A percentile compares a stretch with the other conserved stretches of the same genome.
Conservation (phyloP, 2,329 filamentous ascomycete genomes). For the Fusarium torreyae region DNA sequence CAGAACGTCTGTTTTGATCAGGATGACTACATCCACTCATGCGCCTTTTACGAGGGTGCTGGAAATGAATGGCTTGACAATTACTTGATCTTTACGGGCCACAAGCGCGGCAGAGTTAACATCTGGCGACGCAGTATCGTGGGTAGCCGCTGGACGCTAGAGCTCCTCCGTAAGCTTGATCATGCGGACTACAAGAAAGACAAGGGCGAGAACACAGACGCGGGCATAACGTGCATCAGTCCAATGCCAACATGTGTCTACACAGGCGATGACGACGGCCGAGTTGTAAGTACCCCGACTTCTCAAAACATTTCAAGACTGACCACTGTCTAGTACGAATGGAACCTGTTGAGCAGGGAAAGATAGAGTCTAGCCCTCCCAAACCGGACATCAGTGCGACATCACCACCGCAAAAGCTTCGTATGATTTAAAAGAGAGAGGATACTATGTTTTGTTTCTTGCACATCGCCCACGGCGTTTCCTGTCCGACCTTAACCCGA, state of each 20-base stretch:
- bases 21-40: slow-evolving; percentile 84
- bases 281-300: slow-evolving; percentile 74
- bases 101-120: slow-evolving; percentile 86
- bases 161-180: slow-evolving; percentile 85
- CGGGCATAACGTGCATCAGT: slow-evolving; percentile 87
- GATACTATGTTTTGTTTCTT: slow-evolving; percentile 30
- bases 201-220: slow-evolving; percentile 70
- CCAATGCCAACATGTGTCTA: slow-evolving; percentile 89
- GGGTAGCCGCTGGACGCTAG: slow-evolving; percentile 79
- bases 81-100: slow-evolving; percentile 89
- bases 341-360: slow-evolving; percentile 72
- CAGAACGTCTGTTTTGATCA: slow-evolving; percentile 80
- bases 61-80: slow-evolving; percentile 94
- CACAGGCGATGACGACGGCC: slow-evolving; percentile 93
- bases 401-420: slow-evolving; percentile 30
- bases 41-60: slow-evolving; percentile 92
- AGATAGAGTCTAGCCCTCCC: slow-evolving; percentile 61
- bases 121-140: slow-evolving; percentile 74
- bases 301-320: neutral
- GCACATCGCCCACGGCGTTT: slow-evolving; percentile 37
- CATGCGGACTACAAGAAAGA: slow-evolving; percentile 79
- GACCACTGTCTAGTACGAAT: slow-evolving; percentile 67
- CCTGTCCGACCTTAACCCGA: slow-evolving; percentile 17
- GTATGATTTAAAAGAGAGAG: slow-evolving; percentile 24
- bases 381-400: slow-evolving; percentile 38